Evolutionary conservation across 2,329 filamentous ascomycete genomes (phyloP), one percentile per base, ranked within the genome.

Genomic region (Penicillium sp.): DNA sequence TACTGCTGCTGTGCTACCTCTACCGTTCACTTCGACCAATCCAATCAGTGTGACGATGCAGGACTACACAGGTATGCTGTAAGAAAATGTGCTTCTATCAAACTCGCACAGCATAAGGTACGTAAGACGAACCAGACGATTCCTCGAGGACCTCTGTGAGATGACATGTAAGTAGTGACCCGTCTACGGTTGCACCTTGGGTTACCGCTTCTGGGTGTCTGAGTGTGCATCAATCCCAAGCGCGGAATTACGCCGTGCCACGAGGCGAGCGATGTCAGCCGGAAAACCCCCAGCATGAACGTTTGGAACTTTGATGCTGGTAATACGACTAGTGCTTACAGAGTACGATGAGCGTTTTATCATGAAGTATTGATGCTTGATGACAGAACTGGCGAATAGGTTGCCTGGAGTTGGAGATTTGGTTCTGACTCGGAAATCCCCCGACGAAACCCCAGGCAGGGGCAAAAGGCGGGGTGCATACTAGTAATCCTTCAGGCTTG

Each of bases 251-350:
- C 13, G 17, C 48, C 48, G 47, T n/a, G 55, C 46, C 46, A 30
- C 45, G 21, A 4, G 26, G 26, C 26, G 5, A 4, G 26, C 26
- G 26, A 48, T 19, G 19, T 50, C 55, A 38, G 21, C 38, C 56
- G 56, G 56, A 58, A 13, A 58, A 58, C 21, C 48, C 48, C 56
- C 56, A 11, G 56, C 56, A 52, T 35, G 17, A 48, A 19, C 35
- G 11, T 41, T 41, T 9, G 13, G 35, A 41, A 13, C 35, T 15
- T 13, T 13, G 11, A 41, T 41, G 11, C 4, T 13, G 5, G 2
- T 13, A 41, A 15, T 3, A 15, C 35, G 11, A 17, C 35, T 41
- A 41, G 35, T 15, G 35, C 35, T 15, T 41, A 41, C 13, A 1
- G 45, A 4, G 6, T 21, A 47, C 21, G 45, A 21, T 23, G 19